phyloP scores from a whole-genome alignment of 163 green algal species.

The Coccomyxa subellipsoidea region DNA sequence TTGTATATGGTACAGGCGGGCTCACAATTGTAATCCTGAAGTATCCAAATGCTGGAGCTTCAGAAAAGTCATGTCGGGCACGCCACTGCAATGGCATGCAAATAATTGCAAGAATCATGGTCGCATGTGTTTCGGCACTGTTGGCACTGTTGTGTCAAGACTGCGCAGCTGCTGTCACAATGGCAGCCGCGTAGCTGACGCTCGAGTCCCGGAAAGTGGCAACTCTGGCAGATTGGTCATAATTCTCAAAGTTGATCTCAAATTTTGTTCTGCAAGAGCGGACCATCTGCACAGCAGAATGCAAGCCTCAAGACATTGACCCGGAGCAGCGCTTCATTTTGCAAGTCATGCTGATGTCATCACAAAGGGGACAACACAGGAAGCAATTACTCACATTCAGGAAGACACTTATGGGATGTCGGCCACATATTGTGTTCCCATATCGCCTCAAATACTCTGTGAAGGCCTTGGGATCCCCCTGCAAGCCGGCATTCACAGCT shows the following conservation, averaged over 20 bases:
- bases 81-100: no score
- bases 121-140: no score
- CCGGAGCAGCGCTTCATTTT: no score
- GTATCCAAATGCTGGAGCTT: no score
- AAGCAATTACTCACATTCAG: conserved; percentile 38
- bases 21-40: no score
- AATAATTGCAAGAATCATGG: no score
- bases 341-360: no score
- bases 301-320: not conserved
- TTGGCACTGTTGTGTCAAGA: not conserved
- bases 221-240: conserved; percentile 85
- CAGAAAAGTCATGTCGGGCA: no score
- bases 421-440: conserved; percentile 93
- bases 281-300: conserved; percentile 51
- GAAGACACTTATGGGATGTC: conserved; percentile 90
- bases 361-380: no score
- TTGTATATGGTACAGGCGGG: no score
- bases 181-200: conserved; percentile 87
- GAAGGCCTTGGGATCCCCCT: conserved; percentile 68
- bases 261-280: conserved; percentile 24
- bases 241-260: conserved; percentile 70
- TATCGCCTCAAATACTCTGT: conserved; percentile 66
- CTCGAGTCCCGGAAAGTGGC: conserved; percentile 59
- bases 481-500: no score
- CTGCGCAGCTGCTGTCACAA: conserved; percentile 25